A percentile compares a stretch with the other conserved stretches of the same genome.
Evolutionary conservation across 208 protist genomes (phyloP).

Genomic region (Entamoeba dispar): DNA sequence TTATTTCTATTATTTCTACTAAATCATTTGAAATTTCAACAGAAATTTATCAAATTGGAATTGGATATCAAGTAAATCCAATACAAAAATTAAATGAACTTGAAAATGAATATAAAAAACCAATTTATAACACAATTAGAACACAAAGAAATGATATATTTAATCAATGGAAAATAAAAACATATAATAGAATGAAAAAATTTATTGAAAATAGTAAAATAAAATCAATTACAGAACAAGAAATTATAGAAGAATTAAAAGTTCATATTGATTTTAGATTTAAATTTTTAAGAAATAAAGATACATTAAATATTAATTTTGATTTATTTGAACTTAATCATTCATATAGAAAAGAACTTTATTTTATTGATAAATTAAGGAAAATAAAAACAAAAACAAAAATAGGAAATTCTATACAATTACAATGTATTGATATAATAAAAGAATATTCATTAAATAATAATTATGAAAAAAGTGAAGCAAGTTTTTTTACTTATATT

Average conservation of each 20-base stretch:
- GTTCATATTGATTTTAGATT: background rate
- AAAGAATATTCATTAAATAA: background rate
- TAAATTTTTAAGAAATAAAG: background rate
- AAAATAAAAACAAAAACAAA: background rate
- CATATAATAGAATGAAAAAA: background rate
- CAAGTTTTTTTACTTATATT: background rate
- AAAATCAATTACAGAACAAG: background rate
- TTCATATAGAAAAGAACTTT: background rate
- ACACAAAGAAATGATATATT: background rate
- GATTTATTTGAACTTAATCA: background rate
- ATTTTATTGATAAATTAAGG: background rate
- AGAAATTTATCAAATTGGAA: background rate
- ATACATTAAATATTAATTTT: background rate
- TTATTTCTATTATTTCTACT: background rate
- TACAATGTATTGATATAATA: background rate
- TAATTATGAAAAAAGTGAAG: background rate
- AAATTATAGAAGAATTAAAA: background rate
- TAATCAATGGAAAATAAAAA: background rate
- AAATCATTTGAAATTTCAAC: background rate
- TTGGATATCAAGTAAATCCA: background rate
- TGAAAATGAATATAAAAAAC: background rate
- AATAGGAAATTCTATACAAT: background rate
- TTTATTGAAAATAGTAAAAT: background rate
- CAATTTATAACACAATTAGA: background rate
- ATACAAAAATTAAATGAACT: background rate